Evolutionary conservation across 345 rosid species (phyloP), one percentile per base, ranked within the genome.

Genomic region (Rubroshorea leprosula): DNA sequence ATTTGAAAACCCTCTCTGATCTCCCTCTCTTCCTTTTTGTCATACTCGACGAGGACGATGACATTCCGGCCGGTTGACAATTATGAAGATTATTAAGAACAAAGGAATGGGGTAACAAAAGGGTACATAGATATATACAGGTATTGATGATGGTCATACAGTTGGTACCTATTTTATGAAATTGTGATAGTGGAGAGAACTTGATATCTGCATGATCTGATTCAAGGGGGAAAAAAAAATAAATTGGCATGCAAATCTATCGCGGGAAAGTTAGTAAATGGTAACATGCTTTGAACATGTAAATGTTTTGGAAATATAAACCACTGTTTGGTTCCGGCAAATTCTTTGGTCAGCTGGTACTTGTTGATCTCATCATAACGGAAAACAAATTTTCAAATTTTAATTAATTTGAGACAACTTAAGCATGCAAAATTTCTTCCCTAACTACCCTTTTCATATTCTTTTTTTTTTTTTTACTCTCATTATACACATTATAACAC

Each of bases 11-110:
- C 67, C 79, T 82, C 65, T 67, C 64, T 44, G 78, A 86, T 2
- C 57, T 49, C 5, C 84, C 88, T 67, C 90, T 86, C 80, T 77
- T 92, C 62, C 96, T 84, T 70, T 81, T 92, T 77, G 7, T 35
- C 41, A 35, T 35, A 13, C 41, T 35, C 41, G 41, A 8, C 1
- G 12, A 6, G 12, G 41, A 13, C 41, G 41, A 35, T 6, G 41
- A 35, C 41, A 35, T 35, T 35, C 7, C 1, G 12, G 12, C 9
- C 1, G 6, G 9, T 6, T 13, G 3, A 35, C 12, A 35, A 35
- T 35, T 10, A 35, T n/a, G n/a, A n/a, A n/a, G n/a, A n/a, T n/a
- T n/a, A 35, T 35, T 13, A 35, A 35, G 41, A 35, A 35, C 12
- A 35, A 35, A n/a, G n/a, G 41, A 13, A 35, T 35, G 12, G 12